Base-by-base conservation (phyloP, 768 basidiomycete genomes). In the Termitomyces bulborhizus region DNA sequence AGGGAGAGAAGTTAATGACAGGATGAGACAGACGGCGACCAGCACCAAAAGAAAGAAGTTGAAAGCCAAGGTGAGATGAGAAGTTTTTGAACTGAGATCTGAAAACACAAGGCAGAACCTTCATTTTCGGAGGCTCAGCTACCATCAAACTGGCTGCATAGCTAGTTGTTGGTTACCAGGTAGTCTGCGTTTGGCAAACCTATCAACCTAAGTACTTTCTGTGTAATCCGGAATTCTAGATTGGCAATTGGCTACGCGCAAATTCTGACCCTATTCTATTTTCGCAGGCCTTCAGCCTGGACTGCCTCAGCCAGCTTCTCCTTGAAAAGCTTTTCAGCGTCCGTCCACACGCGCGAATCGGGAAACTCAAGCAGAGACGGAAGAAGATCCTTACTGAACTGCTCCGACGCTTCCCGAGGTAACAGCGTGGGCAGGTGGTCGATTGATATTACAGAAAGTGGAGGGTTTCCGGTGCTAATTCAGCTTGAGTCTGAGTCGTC, bases 351-450 rank as follows among this genome's bases (percentile, higher is more conserved):
- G 15, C 85, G 80, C 31, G 86, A 85, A 0, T 68, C 78, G 1
- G 90, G 91, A 62, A 95, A 82, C 65, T 89, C 79, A 80, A 94
- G 68, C 58, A 98, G 71, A 6, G 92, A 89, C 7, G 94, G 93
- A 34, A 96, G 74, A 26, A 98, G 78, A 69, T 95, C 93, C 2
- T 71, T 62, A 64, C 92, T 94, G 74, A 98, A 98, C 65, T 97
- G 94, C 71, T 99, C 96, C 1, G 94, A 97, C 4, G 96, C 88
- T 70, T 99, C 97, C 47, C 97, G 80, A 24, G 97, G 97, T 36
- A 99, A 80, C 56, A 98, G 74, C 27, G 96, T 97, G 9, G 97
- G 97, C 59, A 98, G 77, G 67, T 98, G 96, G 72, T 98, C 97
- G 58, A 99, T 98, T 13, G 97, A 94, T 60, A 97, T 83, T 59